Percentiles rank a stretch among this genome's conserved stretches.
Evolutionary conservation across 805 yeast genomes (phyloP).

Genomic region (Yarrowia sp.): DNA sequence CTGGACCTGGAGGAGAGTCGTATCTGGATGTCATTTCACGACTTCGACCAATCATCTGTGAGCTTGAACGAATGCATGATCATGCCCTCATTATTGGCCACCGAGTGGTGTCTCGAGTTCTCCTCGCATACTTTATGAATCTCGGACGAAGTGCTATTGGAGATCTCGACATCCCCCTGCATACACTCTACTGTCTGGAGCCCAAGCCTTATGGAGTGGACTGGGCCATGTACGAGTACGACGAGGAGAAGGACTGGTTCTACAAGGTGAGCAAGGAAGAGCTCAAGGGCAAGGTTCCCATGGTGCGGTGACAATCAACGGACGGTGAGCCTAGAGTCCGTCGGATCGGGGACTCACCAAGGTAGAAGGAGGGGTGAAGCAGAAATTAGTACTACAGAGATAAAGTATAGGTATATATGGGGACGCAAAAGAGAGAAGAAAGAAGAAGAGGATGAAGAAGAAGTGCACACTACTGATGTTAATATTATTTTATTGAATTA

Average conservation of each 20-base stretch:
- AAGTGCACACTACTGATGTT: constrained; percentile 21
- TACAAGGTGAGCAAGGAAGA: constrained; percentile 58
- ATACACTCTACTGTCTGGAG: constrained; percentile 86
- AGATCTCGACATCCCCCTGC: constrained; percentile 90
- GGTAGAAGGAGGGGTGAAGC: not conserved
- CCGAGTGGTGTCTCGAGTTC: constrained; percentile 86
- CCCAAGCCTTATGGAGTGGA: constrained; percentile 96
- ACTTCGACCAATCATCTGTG: constrained; percentile 86
- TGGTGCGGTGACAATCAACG: constrained; percentile 37
- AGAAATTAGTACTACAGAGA: not conserved
- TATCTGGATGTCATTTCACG: constrained; percentile 92
- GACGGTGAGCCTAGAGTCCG: constrained; percentile 35
- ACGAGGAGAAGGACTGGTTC: constrained; percentile 80
- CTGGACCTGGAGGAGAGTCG: constrained; percentile 97
- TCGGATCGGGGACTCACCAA: constrained; percentile 35
- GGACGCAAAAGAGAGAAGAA: constrained; percentile 5
- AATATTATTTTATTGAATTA: constrained; percentile 13
- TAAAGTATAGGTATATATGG: constrained; percentile 7
- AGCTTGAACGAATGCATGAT: constrained; percentile 88
- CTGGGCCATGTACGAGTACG: constrained; percentile 87
- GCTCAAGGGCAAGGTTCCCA: constrained; percentile 30
- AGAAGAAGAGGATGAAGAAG: not conserved
- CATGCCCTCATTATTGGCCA: constrained; percentile 85
- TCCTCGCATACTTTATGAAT: constrained; percentile 88
- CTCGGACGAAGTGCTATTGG: constrained; percentile 78